Percentiles rank a stretch among this genome's conserved stretches.
phyloP scores from a whole-genome alignment of 106 monocot genomes.

The Allium sativum region DNA sequence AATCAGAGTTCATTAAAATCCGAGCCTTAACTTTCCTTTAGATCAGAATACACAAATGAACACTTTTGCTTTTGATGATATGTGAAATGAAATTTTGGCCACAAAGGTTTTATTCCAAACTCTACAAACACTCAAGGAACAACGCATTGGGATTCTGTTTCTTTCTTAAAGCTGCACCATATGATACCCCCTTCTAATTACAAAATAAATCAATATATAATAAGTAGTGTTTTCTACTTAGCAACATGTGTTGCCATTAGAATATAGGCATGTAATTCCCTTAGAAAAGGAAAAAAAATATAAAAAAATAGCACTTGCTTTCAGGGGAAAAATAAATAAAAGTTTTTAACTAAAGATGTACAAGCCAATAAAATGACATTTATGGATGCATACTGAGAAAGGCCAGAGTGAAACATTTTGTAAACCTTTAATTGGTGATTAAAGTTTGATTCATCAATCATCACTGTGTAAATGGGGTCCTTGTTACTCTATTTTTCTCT shows the following conservation, averaged over 20 bases:
- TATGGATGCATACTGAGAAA: neutral
- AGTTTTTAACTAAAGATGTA: neutral
- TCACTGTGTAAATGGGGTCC: neutral
- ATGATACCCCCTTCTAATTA: conserved; percentile 10
- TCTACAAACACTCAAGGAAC: neutral
- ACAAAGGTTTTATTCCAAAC: neutral
- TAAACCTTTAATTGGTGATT: neutral
- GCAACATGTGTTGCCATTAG: neutral
- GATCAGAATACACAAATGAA: neutral
- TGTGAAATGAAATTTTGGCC: neutral
- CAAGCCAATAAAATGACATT: neutral
- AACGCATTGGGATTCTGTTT: neutral
- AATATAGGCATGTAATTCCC: too few species aligned
- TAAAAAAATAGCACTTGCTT: neutral
- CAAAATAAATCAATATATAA: conserved; percentile 19
- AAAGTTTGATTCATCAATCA: neutral
- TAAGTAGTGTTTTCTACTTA: conserved; percentile 14
- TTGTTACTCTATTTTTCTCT: neutral
- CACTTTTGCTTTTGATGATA: conserved; percentile 1
- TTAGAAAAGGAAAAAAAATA: too few species aligned
- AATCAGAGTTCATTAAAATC: neutral
- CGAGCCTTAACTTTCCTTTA: neutral
- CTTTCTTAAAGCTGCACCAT: conserved; percentile 5
- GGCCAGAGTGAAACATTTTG: neutral
- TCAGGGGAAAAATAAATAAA: neutral